These are phyloP conservation scores for Quercus tomentella DNA, from an alignment of 331 rosid genomes.

Conservation along the genomic window DNA sequence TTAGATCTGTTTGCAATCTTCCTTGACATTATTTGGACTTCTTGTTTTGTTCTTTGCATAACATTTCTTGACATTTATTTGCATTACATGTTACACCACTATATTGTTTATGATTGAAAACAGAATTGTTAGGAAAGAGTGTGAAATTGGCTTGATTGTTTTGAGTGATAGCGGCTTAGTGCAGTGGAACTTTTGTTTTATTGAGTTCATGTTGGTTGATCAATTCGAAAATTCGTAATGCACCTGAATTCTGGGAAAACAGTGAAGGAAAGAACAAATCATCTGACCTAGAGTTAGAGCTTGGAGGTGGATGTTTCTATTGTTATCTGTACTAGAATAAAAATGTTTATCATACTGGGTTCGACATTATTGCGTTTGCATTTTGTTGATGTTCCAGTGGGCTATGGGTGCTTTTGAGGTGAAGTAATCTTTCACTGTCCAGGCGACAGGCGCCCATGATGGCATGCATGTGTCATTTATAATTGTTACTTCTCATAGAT, in stretches of 20 bases:
- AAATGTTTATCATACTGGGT: not conserved
- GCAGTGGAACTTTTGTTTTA: not conserved
- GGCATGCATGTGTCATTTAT: not conserved
- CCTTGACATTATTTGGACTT: slow-evolving; percentile 9
- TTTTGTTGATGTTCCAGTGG: slow-evolving; percentile 9
- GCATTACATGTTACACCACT: not conserved
- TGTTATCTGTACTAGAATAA: not conserved
- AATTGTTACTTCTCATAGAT: not conserved
- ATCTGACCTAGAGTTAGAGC: not conserved
- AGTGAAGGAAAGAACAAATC: not conserved
- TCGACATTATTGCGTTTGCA: not conserved
- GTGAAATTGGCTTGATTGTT: not conserved
- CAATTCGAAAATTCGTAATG: not conserved
- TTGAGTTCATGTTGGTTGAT: not conserved
- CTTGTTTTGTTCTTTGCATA: slow-evolving; percentile 1
- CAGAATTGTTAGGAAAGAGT: not conserved
- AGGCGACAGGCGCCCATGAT: not conserved
- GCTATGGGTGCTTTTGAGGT: slow-evolving; percentile 10
- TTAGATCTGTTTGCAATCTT: slow-evolving; percentile 19
- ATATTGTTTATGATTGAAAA: not conserved
- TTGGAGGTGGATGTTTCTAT: not conserved
- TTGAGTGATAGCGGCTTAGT: not conserved
- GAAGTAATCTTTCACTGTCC: not conserved
- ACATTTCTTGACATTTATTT: not conserved
- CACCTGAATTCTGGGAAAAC: not conserved